These are phyloP conservation scores for Scheffersomyces lignicola DNA, from an alignment of 1,139 yeast genomes.

Conservation along the genomic window DNA sequence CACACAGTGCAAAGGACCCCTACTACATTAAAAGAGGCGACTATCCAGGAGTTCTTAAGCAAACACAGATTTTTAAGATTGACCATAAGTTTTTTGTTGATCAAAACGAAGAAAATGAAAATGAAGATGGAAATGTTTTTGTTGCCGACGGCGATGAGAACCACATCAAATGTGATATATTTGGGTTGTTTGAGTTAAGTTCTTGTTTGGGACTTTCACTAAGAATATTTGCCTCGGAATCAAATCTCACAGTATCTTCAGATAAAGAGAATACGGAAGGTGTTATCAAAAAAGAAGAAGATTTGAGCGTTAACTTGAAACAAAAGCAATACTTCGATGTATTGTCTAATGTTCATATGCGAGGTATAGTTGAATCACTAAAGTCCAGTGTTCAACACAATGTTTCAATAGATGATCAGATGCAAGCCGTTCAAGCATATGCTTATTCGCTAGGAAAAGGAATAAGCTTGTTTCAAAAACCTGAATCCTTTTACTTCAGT, in stretches of 20 bases:
- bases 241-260: neutral
- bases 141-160: constrained; percentile 2
- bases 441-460: constrained; percentile 33
- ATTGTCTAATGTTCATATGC: constrained; percentile 67
- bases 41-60: constrained; percentile 14
- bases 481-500: neutral
- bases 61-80: constrained; percentile 14
- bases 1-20: constrained; percentile 28
- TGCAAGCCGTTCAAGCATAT: constrained; percentile 25
- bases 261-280: neutral
- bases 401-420: constrained; percentile 11
- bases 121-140: neutral
- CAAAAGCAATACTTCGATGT: constrained; percentile 1
- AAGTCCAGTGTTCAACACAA: neutral
- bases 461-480: neutral
- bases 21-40: constrained; percentile 18
- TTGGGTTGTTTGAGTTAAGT: constrained; percentile 21
- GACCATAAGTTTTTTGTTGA: constrained; percentile 13
- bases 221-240: neutral
- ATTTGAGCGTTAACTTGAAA: neutral
- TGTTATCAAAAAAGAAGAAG: neutral
- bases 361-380: constrained; percentile 24
- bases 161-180: constrained; percentile 7
- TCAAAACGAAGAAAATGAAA: constrained; percentile 7
- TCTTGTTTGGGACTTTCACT: constrained; percentile 15